A percentile compares a stretch with the other conserved stretches of the same genome.
phyloP scores from a whole-genome alignment of 2,329 filamentous ascomycete genomes.

The Talaromyces sp. region DNA sequence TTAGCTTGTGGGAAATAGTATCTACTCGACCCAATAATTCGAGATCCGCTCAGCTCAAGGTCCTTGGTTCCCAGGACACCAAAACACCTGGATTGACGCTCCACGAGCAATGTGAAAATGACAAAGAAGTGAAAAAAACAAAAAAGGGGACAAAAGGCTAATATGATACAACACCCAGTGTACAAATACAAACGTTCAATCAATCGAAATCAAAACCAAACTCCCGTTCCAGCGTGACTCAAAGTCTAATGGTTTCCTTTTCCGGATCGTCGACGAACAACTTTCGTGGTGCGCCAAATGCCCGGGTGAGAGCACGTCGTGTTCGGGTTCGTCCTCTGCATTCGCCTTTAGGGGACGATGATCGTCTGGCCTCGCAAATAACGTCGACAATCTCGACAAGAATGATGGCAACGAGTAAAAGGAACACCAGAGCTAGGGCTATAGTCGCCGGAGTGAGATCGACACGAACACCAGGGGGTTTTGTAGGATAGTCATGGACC shows the following conservation, averaged over 20 bases:
- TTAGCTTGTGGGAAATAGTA: too few species aligned
- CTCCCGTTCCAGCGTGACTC: background rate
- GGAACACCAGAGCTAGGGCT: background rate
- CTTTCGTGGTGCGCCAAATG: background rate
- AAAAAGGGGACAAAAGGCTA: background rate
- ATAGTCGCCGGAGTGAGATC: background rate
- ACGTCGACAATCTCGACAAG: conserved; percentile 7
- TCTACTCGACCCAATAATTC: background rate
- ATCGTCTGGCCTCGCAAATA: background rate
- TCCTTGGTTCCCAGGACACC: too few species aligned
- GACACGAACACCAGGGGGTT: background rate
- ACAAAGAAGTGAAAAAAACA: background rate
- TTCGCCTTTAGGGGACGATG: background rate
- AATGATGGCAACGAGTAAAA: conserved; percentile 7
- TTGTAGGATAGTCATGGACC: background rate
- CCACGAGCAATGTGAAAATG: background rate
- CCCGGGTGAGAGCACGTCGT: background rate
- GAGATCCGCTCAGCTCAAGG: too few species aligned
- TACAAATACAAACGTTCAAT: background rate
- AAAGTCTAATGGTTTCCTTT: background rate
- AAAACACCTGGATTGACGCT: background rate
- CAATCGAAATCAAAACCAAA: background rate
- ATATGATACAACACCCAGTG: background rate
- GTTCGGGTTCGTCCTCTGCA: background rate
- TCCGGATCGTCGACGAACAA: background rate